Percentiles rank a stretch among this genome's conserved stretches.
phyloP scores from a whole-genome alignment of 345 rosid species.

The Gossypium australe region DNA sequence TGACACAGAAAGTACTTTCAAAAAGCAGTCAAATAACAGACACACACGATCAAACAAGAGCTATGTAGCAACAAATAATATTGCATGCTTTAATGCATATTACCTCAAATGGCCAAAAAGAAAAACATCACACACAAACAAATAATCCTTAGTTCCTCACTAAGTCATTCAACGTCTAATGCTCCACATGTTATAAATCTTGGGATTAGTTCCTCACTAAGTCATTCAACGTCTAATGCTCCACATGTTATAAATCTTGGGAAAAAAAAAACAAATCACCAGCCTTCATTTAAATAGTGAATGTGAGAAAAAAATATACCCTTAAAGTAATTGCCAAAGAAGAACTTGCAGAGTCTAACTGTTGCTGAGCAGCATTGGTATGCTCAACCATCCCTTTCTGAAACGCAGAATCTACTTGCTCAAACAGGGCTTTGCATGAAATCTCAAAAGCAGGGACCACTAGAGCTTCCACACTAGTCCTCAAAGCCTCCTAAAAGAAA shows the following conservation, averaged over 20 bases:
- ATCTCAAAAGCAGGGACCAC: slow-evolving; percentile 85
- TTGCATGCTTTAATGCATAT: background rate
- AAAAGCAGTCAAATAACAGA: background rate
- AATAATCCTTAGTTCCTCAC: background rate
- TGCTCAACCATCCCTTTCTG: slow-evolving; percentile 79
- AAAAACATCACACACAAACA: background rate
- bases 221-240: background rate
- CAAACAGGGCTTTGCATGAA: slow-evolving; percentile 90
- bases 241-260: background rate
- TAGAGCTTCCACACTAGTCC: slow-evolving; percentile 61
- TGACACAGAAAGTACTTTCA: background rate
- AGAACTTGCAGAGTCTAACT: slow-evolving; percentile 67
- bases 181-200: background rate
- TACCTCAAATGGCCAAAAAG: background rate
- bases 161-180: background rate
- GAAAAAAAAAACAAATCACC: background rate
- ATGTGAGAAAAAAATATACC: slow-evolving; percentile 33
- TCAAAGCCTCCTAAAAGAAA: slow-evolving; percentile 61
- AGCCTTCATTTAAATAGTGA: background rate
- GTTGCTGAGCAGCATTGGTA: slow-evolving; percentile 70
- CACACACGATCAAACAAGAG: background rate
- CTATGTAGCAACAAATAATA: background rate
- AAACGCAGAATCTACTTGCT: slow-evolving; percentile 76
- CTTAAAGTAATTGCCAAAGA: slow-evolving; percentile 63
- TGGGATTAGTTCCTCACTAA: background rate